Conservation (phyloP, 768 basidiomycete genomes). For the Russula vinacea region DNA sequence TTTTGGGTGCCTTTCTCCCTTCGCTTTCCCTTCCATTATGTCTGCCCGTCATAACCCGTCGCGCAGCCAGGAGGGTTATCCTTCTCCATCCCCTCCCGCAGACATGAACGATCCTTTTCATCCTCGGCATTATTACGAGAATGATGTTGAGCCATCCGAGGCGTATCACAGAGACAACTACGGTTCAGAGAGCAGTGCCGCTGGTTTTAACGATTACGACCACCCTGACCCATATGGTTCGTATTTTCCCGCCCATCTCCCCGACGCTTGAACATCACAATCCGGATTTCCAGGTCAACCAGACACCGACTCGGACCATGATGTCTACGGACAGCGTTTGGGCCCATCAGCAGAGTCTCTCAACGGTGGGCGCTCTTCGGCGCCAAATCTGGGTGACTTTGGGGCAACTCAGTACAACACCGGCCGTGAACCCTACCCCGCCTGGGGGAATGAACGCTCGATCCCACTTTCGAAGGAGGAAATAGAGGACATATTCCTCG, state of each 20-base stretch:
- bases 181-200: constrained; percentile 67
- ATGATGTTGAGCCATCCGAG: constrained; percentile 69
- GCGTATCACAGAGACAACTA: constrained; percentile 63
- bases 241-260: neutral
- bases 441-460: constrained; percentile 87
- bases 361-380: constrained; percentile 65
- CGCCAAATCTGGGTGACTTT: constrained; percentile 70
- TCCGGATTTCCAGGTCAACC: constrained; percentile 51
- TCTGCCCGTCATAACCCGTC: constrained; percentile 59
- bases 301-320: constrained; percentile 83
- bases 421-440: constrained; percentile 82
- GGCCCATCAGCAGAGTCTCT: constrained; percentile 75
- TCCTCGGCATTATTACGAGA: constrained; percentile 57
- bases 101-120: constrained; percentile 68
- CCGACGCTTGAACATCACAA: neutral
- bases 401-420: constrained; percentile 44
- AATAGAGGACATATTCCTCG: constrained; percentile 97
- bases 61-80: constrained; percentile 58
- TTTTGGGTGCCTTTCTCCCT: constrained; percentile 1
- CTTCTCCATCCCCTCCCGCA: constrained; percentile 55
- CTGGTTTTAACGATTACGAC: constrained; percentile 57
- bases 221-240: constrained; percentile 53
- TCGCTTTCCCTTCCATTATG: constrained; percentile 22
- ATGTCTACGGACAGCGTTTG: constrained; percentile 64
- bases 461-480: constrained; percentile 99